Base-by-base conservation (phyloP, 371 early-diverging fungal genomes). In the Thermomucor indicae-seudaticae region DNA sequence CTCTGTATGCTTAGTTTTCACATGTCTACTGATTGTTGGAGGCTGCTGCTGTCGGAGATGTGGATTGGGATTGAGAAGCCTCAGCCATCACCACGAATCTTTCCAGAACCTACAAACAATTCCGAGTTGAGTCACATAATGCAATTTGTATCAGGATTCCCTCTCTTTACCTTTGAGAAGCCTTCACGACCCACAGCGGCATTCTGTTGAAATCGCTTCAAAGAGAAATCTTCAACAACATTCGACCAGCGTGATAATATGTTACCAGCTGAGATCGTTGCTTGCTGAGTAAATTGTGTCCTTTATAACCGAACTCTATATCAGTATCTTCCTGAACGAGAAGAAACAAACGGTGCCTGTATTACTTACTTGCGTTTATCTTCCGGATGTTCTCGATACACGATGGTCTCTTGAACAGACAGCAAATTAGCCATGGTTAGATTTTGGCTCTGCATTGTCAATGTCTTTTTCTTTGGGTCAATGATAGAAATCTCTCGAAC, bases 191-290 rank as follows among this genome's bases (percentile, higher is more conserved):
- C 92, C 14, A 81, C 70, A 11, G 76, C 78, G 6, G 97, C 93
- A 62, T 97, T 97, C 31, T 88, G 86, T 58, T 87, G 64, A 72
- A 96, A 97, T 34, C 93, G 77, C 37, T 78, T 86, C 57, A 91
- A 67, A 46, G 88, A 90, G 47, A 90, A 88, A 51, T 93, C 93
- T 65, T 97, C 97, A 8, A 95, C 67, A 14, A 85, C 68, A n/a
- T 76, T 74, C 1, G 89, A 84, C 67, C 95, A 82, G 37, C 86
- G 64, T 25, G 81, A 82, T 25, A 94, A 62, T 0, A 88, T 78
- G 14, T 84, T 80, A n/a, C 86, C 81, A 5, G 91, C 94, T 20
- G 81, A 79, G 55, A 94, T 79, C 40, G 83, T 72, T 6, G 93
- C 94, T 50, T 85, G 81, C 58, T 95, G 95, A 11, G 74, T 65